Conservation (phyloP, 495 filamentous ascomycete species). For the Echria macrotheca region DNA sequence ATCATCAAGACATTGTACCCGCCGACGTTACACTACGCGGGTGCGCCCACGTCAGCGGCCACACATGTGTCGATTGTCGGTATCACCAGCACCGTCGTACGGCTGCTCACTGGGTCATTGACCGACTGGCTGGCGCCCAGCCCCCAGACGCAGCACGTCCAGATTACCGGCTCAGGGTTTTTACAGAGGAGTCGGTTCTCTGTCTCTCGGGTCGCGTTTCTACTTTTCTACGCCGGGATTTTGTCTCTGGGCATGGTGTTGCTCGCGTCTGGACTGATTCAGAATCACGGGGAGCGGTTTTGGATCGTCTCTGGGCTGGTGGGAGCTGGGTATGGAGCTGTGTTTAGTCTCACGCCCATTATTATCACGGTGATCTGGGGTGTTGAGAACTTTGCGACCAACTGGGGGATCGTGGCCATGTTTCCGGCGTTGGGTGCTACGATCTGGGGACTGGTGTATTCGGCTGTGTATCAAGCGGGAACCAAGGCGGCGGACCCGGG, state of each 20-base stretch:
- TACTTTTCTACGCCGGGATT: slow-evolving; percentile 66
- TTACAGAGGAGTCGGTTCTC: slow-evolving; percentile 39
- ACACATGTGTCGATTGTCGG: slow-evolving; percentile 91
- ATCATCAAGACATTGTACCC: slow-evolving; percentile 82
- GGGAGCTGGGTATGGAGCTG: slow-evolving; percentile 86
- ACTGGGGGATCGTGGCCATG: slow-evolving; percentile 93
- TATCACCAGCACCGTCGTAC: slow-evolving; percentile 81
- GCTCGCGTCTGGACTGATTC: slow-evolving; percentile 64
- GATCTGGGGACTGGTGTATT: slow-evolving; percentile 81
- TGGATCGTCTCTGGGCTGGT: slow-evolving; percentile 74
- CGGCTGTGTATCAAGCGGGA: slow-evolving; percentile 68
- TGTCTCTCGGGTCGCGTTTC: slow-evolving; percentile 73
- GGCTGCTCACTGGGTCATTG: slow-evolving; percentile 76
- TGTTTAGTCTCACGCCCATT: slow-evolving; percentile 84
- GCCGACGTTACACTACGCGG: slow-evolving; percentile 39
- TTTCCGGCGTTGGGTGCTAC: slow-evolving; percentile 80
- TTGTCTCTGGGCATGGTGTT: slow-evolving; percentile 72
- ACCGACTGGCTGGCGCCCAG: slow-evolving; percentile 82
- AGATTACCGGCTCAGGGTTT: slow-evolving; percentile 26
- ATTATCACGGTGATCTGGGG: slow-evolving; percentile 94
- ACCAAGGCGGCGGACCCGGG: slow-evolving; percentile 27
- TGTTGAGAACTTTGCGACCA: slow-evolving; percentile 96
- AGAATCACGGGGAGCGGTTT: slow-evolving; percentile 63
- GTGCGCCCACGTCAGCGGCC: slow-evolving; percentile 60
- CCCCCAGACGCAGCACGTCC: slow-evolving; percentile 36